Evolutionary conservation across 306 rosid genomes (phyloP).

Genomic region (Citrullus mucosospermus): DNA sequence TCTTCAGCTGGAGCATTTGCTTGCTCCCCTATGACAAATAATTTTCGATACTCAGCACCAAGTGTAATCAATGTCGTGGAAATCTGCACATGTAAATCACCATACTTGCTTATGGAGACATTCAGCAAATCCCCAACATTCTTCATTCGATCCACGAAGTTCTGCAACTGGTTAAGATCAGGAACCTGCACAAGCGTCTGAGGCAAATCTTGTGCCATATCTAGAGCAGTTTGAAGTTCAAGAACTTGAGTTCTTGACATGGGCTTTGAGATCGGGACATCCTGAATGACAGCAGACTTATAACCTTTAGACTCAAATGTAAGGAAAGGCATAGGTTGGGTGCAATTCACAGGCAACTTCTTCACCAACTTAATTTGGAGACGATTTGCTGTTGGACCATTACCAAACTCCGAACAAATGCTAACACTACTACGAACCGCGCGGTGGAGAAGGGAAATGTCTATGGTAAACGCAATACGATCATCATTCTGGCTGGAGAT

Average conservation of each 20-base stretch:
- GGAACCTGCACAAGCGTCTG: slow-evolving; percentile 85
- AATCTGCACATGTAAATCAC: slow-evolving; percentile 68
- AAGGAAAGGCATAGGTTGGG: slow-evolving; percentile 62
- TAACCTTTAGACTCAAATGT: slow-evolving; percentile 70
- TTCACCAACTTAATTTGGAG: slow-evolving; percentile 80
- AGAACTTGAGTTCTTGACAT: slow-evolving; percentile 52
- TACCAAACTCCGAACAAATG: slow-evolving; percentile 51
- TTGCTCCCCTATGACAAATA: slow-evolving; percentile 64
- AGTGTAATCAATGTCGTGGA: slow-evolving; percentile 71
- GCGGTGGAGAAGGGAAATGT: slow-evolving; percentile 69
- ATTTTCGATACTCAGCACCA: slow-evolving; percentile 72
- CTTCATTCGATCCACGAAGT: slow-evolving; percentile 88
- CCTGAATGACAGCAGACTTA: slow-evolving; percentile 82
- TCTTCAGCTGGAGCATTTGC: slow-evolving; percentile 65
- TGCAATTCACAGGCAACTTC: slow-evolving; percentile 54
- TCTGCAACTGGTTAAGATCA: slow-evolving; percentile 74
- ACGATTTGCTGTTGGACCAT: slow-evolving; percentile 32
- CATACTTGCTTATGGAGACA: slow-evolving; percentile 68
- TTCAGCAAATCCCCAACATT: slow-evolving; percentile 62
- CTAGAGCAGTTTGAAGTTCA: slow-evolving; percentile 73
- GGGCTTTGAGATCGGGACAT: slow-evolving; percentile 80
- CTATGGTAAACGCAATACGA: slow-evolving; percentile 73
- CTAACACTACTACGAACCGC: slow-evolving; percentile 83
- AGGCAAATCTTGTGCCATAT: slow-evolving; percentile 78
- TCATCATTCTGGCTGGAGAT: slow-evolving; percentile 81